Percentiles rank a stretch among this genome's conserved stretches.
These are phyloP conservation scores for Plenodomus biglobosus DNA, from an alignment of 2,329 filamentous ascomycete species.

Conservation along the genomic window DNA sequence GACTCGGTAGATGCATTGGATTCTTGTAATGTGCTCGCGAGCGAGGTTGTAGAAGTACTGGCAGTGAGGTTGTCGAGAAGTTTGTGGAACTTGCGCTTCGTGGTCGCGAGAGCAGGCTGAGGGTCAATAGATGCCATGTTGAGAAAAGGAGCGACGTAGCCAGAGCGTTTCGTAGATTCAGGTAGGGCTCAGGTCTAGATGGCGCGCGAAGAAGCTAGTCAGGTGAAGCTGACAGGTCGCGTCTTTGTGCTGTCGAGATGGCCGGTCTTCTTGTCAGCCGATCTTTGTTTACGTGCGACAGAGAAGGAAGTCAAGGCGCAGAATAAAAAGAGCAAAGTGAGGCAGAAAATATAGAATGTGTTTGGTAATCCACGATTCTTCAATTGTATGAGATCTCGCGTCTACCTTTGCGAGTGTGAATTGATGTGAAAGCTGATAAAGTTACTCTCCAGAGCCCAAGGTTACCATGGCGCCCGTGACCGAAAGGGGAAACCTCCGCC, in stretches of 20 bases:
- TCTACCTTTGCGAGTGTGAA: background rate
- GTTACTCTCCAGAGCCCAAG: background rate
- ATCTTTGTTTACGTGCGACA: slow-evolving; percentile 28
- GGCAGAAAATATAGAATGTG: too few species aligned
- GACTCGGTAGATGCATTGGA: slow-evolving; percentile 38
- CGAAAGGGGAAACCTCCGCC: slow-evolving; percentile 24
- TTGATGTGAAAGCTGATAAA: background rate
- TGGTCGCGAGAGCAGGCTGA: slow-evolving; percentile 65
- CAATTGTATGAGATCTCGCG: background rate
- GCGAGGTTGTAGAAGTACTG: slow-evolving; percentile 52
- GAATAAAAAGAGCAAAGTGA: background rate
- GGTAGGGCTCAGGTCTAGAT: too few species aligned
- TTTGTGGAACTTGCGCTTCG: slow-evolving; percentile 81
- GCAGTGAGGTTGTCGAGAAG: slow-evolving; percentile 57
- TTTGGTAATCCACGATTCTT: background rate
- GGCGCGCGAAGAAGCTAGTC: background rate
- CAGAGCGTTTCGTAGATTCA: too few species aligned
- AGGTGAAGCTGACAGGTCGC: background rate
- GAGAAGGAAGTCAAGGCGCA: background rate
- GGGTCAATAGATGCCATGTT: slow-evolving; percentile 17
- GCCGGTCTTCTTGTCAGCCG: slow-evolving; percentile 11
- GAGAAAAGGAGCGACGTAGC: background rate
- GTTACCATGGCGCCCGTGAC: slow-evolving; percentile 21
- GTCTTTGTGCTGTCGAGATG: background rate
- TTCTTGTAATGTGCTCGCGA: slow-evolving; percentile 42